phyloP scores from a whole-genome alignment of 2,329 filamentous ascomycete species.

The Paraphaeosphaeria sporulosa region DNA sequence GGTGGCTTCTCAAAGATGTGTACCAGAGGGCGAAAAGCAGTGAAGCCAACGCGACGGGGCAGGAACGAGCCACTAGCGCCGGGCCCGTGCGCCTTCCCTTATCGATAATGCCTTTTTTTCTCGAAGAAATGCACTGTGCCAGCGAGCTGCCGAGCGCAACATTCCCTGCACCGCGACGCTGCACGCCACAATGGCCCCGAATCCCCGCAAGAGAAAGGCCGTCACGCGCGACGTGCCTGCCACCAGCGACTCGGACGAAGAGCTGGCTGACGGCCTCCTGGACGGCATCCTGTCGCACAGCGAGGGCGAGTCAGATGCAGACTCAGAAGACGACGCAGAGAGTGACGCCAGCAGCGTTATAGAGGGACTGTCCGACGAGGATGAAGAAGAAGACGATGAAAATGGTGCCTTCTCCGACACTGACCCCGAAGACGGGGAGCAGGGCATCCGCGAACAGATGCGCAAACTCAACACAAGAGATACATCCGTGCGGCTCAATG shows the following conservation, averaged over 20 bases:
- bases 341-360: slow-evolving; percentile 44
- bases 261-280: slow-evolving; percentile 49
- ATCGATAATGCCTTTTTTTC: slow-evolving; percentile 10
- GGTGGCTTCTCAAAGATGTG: background rate
- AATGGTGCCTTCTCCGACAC: slow-evolving; percentile 40
- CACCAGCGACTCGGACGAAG: slow-evolving; percentile 42
- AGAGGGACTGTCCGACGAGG: slow-evolving; percentile 42
- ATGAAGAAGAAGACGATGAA: slow-evolving; percentile 39
- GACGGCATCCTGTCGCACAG: slow-evolving; percentile 54
- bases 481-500: slow-evolving; percentile 26
- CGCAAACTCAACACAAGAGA: slow-evolving; percentile 51
- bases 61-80: slow-evolving; percentile 3
- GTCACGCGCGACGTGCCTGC: slow-evolving; percentile 46
- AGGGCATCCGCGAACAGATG: slow-evolving; percentile 54
- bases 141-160: background rate
- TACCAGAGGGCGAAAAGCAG: background rate
- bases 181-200: slow-evolving; percentile 47
- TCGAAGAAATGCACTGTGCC: background rate
- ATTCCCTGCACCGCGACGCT: slow-evolving; percentile 8
- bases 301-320: slow-evolving; percentile 48
- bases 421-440: slow-evolving; percentile 50
- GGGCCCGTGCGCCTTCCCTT: background rate
- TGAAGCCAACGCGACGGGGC: background rate
- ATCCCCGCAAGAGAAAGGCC: slow-evolving; percentile 59
- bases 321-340: slow-evolving; percentile 31